A percentile compares a stretch with the other conserved stretches of the same genome.
These are phyloP conservation scores for Hura crepitans DNA, from an alignment of 441 rosid genomes.

Conservation along the genomic window DNA sequence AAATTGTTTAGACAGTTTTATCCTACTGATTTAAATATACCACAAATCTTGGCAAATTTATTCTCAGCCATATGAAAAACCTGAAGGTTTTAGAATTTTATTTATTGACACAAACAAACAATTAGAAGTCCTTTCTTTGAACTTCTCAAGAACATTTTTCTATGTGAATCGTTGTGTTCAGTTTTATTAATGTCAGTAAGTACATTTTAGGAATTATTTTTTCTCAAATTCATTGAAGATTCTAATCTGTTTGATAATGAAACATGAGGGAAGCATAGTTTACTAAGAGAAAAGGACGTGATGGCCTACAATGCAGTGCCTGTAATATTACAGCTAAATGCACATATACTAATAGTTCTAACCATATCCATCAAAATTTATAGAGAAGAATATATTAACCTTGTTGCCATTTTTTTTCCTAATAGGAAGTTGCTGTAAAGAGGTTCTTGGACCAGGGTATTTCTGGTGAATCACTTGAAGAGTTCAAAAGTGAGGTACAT, in stretches of 20 bases:
- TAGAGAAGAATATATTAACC: neutral
- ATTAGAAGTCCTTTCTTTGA: neutral
- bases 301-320: neutral
- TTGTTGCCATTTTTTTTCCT: conserved; percentile 1
- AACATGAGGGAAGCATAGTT: conserved; percentile 6
- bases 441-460: conserved; percentile 95
- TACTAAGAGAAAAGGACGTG: neutral
- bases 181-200: neutral
- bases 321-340: neutral
- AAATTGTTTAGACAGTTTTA: neutral
- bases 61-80: too few relatives aligned
- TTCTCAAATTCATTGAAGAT: conserved; percentile 4
- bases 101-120: neutral
- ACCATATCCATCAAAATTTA: neutral
- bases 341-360: neutral
- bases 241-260: neutral
- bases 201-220: conserved; percentile 2
- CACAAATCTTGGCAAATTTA: neutral
- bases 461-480: conserved; percentile 87
- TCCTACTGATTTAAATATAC: neutral
- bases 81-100: neutral
- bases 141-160: neutral
- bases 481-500: conserved; percentile 94
- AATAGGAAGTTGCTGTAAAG: conserved; percentile 98
- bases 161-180: neutral